Evolutionary conservation across 768 basidiomycete species (phyloP).

Genomic region (Lactarius pseudohatsudake): DNA sequence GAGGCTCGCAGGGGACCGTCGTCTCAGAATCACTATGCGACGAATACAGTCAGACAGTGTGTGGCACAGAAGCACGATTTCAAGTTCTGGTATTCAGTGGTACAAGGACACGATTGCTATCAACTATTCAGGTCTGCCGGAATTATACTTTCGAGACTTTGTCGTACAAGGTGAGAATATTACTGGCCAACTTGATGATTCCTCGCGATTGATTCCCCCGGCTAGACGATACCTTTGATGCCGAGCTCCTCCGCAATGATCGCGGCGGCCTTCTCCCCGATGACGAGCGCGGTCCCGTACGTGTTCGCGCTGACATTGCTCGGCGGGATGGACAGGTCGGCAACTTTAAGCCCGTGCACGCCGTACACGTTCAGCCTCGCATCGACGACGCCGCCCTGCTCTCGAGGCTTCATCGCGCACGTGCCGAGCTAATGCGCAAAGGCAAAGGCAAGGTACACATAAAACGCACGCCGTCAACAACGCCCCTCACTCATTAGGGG

Average conservation of each 20-base stretch:
- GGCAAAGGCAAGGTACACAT: background rate
- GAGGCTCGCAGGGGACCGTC: too few relatives aligned
- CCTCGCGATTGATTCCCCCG: background rate
- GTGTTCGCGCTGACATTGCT: constrained; percentile 45
- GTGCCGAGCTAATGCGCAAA: constrained; percentile 51
- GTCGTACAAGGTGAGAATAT: background rate
- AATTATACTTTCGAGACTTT: background rate
- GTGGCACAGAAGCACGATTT: background rate
- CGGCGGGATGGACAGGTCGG: constrained; percentile 43
- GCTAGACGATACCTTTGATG: constrained; percentile 40
- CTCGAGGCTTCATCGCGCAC: constrained; percentile 64
- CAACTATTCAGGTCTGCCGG: background rate
- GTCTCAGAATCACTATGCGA: too few relatives aligned
- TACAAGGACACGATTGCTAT: background rate
- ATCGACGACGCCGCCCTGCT: constrained; percentile 62
- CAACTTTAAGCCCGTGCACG: constrained; percentile 55
- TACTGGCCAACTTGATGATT: background rate
- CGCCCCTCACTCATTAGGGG: background rate
- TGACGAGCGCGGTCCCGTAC: constrained; percentile 43
- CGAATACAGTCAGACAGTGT: background rate
- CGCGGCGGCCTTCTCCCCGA: constrained; percentile 63
- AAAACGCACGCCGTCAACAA: background rate
- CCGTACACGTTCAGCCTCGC: constrained; percentile 63
- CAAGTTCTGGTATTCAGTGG: background rate
- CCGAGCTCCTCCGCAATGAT: constrained; percentile 57